Percentiles rank a stretch among this genome's conserved stretches.
phyloP scores from a whole-genome alignment of 2,329 filamentous ascomycete species.

The Fusarium coffeatum region DNA sequence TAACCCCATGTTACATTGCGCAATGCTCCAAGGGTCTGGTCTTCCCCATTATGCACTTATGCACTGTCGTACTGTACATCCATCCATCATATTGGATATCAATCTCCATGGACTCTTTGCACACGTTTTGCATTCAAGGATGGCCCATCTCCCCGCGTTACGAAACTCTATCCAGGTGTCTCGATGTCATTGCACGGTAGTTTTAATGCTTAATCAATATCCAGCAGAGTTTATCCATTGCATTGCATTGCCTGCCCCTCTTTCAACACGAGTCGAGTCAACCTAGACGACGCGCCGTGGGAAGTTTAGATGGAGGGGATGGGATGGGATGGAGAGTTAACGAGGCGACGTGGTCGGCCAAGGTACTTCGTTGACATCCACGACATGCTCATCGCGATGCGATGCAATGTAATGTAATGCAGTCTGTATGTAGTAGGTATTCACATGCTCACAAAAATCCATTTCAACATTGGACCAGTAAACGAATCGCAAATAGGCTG shows the following conservation, averaged over 20 bases:
- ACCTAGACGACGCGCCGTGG: not conserved
- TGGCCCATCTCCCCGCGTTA: conserved; percentile 26
- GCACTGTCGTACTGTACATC: not conserved
- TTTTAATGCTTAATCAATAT: conserved; percentile 7
- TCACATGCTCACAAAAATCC: conserved; percentile 2
- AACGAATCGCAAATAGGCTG: conserved; percentile 15
- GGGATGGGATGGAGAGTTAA: not conserved
- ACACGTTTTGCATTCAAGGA: conserved; percentile 13
- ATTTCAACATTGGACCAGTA: not conserved
- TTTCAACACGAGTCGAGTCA: conserved; percentile 20
- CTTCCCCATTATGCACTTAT: not conserved
- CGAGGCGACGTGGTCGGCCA: not conserved
- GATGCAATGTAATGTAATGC: conserved; percentile 2
- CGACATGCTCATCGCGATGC: conserved; percentile 1
- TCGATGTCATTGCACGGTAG: conserved; percentile 20
- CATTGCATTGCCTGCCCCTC: not conserved
- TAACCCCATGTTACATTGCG: not conserved
- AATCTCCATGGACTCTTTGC: conserved; percentile 4
- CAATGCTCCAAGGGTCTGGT: not conserved
- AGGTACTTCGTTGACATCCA: not conserved
- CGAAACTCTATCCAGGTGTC: conserved; percentile 22
- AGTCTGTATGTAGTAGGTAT: not conserved
- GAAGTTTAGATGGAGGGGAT: not conserved
- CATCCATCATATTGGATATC: not conserved
- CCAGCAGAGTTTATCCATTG: conserved; percentile 6